Evolutionary conservation across 495 filamentous ascomycete species (phyloP), one percentile per base, ranked within the genome.

Genomic region (Penicillium fimorum): DNA sequence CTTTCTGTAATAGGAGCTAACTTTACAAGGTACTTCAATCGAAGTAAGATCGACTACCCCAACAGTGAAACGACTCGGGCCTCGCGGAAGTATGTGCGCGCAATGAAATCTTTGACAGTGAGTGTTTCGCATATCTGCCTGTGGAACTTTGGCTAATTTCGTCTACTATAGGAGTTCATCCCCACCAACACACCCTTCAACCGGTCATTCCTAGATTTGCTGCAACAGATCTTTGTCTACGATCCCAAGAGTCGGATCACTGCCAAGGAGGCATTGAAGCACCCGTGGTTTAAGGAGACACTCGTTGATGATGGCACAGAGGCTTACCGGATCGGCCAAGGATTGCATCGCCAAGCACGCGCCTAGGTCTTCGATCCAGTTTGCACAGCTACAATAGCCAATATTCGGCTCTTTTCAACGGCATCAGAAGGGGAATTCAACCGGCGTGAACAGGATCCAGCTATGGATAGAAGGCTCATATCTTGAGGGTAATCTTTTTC

Each of bases 221-320:
- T 98, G 2, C 81, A 85, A 57, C 87, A 84, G 60, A 98, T 98
- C 58, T 98, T 98, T 64, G 87, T 96, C 29, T 98, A 98, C 70
- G 92, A 98, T 59, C 92, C 95, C 3, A 86, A 85, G 45, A 82
- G 87, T 54, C 85, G 94, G 29, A 96, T 98, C 63, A 96, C 90
- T 4, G 94, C 94, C 52, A 91, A 96, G 61, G 76, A 95, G 64
- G 94, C 94, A 8, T 76, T 98, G 43, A 84, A 93, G 57, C 94
- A 98, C 66, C 84, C 88, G 0, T 98, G 94, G 94, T 98, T 98
- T 76, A 87, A 86, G 60, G 93, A 97, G 70, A 78, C 78, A 7
- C 77, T 87, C 3, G 82, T 87, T 20, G 94, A 98, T 65, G 94
- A 98, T 68, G 94, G 94, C 35, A 97, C 92, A 20, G 95, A 97